Evolutionary conservation across 192 early-diverging fungal genomes (phyloP).

Genomic region (Backusella westeae): DNA sequence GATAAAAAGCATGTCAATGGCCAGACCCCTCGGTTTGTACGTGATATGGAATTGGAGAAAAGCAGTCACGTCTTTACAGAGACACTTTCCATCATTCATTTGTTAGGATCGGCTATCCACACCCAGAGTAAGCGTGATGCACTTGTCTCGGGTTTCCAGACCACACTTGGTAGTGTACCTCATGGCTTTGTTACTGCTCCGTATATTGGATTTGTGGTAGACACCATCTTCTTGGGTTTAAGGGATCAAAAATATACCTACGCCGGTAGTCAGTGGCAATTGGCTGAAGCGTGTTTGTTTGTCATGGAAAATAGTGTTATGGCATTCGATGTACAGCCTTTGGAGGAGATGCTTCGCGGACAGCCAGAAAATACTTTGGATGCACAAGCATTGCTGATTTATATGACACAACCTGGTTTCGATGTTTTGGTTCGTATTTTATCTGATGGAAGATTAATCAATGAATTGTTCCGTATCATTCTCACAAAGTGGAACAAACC

Average conservation of each 20-base stretch:
- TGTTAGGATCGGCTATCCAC: conserved; percentile 72
- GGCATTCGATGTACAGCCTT: conserved; percentile 65
- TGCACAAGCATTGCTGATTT: neutral
- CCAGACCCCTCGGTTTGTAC: conserved; percentile 25
- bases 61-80: conserved; percentile 73
- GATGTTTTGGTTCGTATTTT: conserved; percentile 76
- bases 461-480: conserved; percentile 69
- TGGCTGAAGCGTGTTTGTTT: conserved; percentile 66
- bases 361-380: neutral
- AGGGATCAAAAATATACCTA: conserved; percentile 66
- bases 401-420: conserved; percentile 76
- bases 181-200: conserved; percentile 64
- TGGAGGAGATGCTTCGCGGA: conserved; percentile 30
- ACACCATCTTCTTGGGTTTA: conserved; percentile 79
- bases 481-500: conserved; percentile 52
- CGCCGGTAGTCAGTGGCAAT: conserved; percentile 74
- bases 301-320: conserved; percentile 81
- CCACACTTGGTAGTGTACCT: conserved; percentile 43
- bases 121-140: conserved; percentile 17
- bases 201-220: conserved; percentile 80
- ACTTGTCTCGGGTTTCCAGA: conserved; percentile 37
- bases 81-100: conserved; percentile 79
- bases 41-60: conserved; percentile 77
- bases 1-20: neutral
- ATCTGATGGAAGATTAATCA: conserved; percentile 67